A percentile compares a stretch with the other conserved stretches of the same genome.
phyloP scores from a whole-genome alignment of 805 yeast genomes.

The Candida dajiaensis region DNA sequence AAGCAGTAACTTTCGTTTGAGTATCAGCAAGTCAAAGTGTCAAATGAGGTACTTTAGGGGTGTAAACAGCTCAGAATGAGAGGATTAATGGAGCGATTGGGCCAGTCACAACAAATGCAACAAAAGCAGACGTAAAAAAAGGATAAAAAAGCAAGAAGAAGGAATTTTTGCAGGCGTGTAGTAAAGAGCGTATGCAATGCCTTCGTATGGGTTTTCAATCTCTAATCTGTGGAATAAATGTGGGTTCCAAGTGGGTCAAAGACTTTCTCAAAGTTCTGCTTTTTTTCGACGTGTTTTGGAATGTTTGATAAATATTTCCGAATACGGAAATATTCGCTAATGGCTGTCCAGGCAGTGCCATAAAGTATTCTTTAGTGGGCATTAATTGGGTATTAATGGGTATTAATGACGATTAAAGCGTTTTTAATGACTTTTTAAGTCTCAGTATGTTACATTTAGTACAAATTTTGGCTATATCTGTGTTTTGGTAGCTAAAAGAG shows the following conservation, averaged over 20 bases:
- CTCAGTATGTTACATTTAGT: slow-evolving; percentile 18
- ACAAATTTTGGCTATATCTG: slow-evolving; percentile 66
- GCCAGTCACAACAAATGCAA: background rate
- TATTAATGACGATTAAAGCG: too few species aligned
- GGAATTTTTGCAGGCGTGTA: background rate
- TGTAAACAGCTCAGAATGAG: background rate
- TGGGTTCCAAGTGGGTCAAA: background rate
- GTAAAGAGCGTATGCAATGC: background rate
- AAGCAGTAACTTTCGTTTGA: background rate
- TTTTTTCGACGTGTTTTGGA: background rate
- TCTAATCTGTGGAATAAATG: background rate
- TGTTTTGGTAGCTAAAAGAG: too few species aligned
- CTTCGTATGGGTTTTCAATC: background rate
- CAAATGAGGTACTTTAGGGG: background rate
- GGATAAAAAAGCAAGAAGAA: background rate
- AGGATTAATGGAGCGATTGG: background rate
- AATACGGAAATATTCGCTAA: background rate
- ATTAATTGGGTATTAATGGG: too few species aligned
- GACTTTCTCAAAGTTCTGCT: background rate
- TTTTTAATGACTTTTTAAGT: too few species aligned
- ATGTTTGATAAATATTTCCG: background rate
- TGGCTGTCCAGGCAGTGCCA: background rate
- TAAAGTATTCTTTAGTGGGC: too few species aligned
- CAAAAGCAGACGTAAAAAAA: background rate
- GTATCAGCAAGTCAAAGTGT: background rate